Evolutionary conservation across 73 alveolate genomes (phyloP), one percentile per base, ranked within the genome.

Genomic region (Effrenium voratum): DNA sequence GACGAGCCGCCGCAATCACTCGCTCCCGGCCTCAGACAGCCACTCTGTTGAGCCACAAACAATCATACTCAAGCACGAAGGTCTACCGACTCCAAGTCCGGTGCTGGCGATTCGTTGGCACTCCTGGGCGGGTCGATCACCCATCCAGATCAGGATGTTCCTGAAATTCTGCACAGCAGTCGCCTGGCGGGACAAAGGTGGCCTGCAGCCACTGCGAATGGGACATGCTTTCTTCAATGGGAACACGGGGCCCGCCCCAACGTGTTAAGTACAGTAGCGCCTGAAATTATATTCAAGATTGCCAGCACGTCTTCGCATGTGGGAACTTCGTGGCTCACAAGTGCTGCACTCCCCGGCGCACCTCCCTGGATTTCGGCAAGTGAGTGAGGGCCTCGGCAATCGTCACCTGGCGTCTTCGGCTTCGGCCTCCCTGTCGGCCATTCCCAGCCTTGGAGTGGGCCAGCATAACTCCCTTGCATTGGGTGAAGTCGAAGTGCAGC

Each of bases 91-190:
- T 12, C 63, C 45, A 47, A 76, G 93, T 38, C 44, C 47, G 36
- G 40, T 36, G 26, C 93, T 83, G 16, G 94, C 94, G 34, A 85
- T 85, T 43, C 94, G 94, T 36, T 85, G 94, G 94, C 94, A 85
- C 68, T 85, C 94, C 57, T 85, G 94, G 15, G 94, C 94, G 1
- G 94, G 94, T 32, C 94, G 94, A 41, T 85, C 94, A 30, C 94
- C 94, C 94, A 85, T 85, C 94, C 94, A 85, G 24, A 85, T 59
- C 45, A 85, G 79, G 36, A 85, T 85, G 45, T 85, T 85, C 43
- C 94, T 38, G 60, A 85, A 85, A 44, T 66, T 85, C 60, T 85
- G 94, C 73, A 85, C 59, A 44, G 94, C 94, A 10, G 68, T 60
- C 24, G 94, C 94, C 94, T 85, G 36, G 44, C 72, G 12, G 3